Percentiles rank a stretch among this genome's conserved stretches.
Conservation (phyloP, 2,329 filamentous ascomycete genomes). For the Byssochlamys sp. region DNA sequence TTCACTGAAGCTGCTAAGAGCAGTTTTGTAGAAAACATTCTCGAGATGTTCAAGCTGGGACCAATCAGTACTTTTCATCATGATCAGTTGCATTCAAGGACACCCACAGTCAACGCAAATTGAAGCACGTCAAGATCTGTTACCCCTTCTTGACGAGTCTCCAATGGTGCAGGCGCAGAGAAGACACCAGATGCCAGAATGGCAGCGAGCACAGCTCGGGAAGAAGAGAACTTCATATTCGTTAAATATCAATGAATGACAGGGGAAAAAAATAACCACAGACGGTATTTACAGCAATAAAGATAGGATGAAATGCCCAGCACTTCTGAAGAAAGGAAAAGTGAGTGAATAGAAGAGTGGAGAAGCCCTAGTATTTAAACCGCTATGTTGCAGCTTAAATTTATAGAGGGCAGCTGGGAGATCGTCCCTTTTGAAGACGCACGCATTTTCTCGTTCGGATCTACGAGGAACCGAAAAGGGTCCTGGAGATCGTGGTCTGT, state of each 20-base stretch:
- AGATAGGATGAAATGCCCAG: neutral
- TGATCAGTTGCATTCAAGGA: neutral
- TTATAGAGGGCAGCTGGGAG: neutral
- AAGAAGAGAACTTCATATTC: neutral
- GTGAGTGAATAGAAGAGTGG: neutral
- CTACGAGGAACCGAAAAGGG: neutral
- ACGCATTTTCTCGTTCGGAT: neutral
- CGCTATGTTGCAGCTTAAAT: neutral
- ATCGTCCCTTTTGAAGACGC: neutral
- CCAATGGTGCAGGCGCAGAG: conserved; percentile 2
- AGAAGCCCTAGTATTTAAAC: neutral
- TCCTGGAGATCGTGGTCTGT: neutral
- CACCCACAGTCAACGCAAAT: conserved; percentile 3
- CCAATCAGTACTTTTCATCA: neutral
- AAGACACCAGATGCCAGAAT: neutral
- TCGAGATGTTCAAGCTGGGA: conserved; percentile 48
- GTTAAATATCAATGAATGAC: neutral
- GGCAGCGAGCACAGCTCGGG: neutral
- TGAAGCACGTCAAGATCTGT: conserved; percentile 4
- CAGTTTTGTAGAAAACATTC: conserved; percentile 53
- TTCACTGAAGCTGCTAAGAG: conserved; percentile 48
- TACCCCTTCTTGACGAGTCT: conserved; percentile 1
- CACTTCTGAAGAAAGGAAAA: neutral
- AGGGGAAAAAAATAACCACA: neutral
- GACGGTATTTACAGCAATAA: neutral